These are phyloP conservation scores for Diaporthe sp. DNA, from an alignment of 2,329 filamentous ascomycete genomes.

Conservation along the genomic window DNA sequence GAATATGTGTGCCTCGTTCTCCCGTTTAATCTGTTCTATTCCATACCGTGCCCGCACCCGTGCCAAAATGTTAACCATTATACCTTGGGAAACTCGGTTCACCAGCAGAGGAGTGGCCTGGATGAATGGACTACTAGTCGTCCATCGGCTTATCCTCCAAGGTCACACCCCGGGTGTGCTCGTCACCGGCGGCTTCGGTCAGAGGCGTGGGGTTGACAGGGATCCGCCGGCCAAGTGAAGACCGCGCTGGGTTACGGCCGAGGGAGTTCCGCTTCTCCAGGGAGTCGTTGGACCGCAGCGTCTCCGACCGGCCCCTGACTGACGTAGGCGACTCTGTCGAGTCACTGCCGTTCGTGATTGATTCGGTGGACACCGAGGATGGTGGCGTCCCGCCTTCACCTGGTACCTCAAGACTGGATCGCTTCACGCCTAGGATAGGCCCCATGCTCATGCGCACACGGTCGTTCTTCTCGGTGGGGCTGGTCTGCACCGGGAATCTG, in stretches of 20 bases:
- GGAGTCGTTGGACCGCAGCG: slow-evolving; percentile 44
- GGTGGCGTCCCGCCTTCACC: slow-evolving; percentile 62
- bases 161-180: slow-evolving; percentile 68
- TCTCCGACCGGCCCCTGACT: slow-evolving; percentile 40
- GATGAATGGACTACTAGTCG: slow-evolving; percentile 61
- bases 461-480: slow-evolving; percentile 67
- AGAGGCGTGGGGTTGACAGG: slow-evolving; percentile 53
- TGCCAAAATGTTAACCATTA: slow-evolving; percentile 4
- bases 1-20: not conserved
- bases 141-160: slow-evolving; percentile 85
- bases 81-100: not conserved
- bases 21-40: slow-evolving; percentile 1
- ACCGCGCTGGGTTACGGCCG: slow-evolving; percentile 65
- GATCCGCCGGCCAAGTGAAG: slow-evolving; percentile 67
- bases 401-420: slow-evolving; percentile 87
- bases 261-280: slow-evolving; percentile 77
- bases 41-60: slow-evolving; percentile 5
- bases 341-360: slow-evolving; percentile 43
- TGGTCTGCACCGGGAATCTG: slow-evolving; percentile 80
- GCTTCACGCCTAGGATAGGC: slow-evolving; percentile 66
- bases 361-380: slow-evolving; percentile 45
- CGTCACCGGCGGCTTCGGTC: slow-evolving; percentile 47
- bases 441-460: slow-evolving; percentile 65
- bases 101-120: not conserved
- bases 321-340: slow-evolving; percentile 42